phyloP scores from a whole-genome alignment of 331 rosid genomes.

The Malus hybrid region DNA sequence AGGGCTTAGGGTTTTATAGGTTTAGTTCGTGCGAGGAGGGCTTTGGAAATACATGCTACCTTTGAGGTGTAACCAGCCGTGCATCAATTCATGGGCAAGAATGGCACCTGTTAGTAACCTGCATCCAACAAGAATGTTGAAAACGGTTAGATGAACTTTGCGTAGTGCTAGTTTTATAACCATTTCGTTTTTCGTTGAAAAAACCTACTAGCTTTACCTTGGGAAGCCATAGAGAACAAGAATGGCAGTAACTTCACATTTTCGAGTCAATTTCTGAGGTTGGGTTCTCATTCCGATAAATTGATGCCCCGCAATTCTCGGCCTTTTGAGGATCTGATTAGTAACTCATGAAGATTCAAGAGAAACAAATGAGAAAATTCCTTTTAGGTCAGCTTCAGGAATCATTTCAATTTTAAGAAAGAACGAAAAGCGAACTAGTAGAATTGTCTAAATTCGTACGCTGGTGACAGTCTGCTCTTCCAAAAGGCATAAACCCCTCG shows the following conservation, averaged over 20 bases:
- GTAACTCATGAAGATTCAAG: background rate
- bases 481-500: slow-evolving; percentile 92
- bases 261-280: slow-evolving; percentile 63
- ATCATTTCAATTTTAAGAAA: slow-evolving; percentile 4
- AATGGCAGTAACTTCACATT: slow-evolving; percentile 92
- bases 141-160: background rate
- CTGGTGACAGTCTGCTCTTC: slow-evolving; percentile 93
- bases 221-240: slow-evolving; percentile 98
- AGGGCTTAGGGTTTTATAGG: too few relatives aligned
- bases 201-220: slow-evolving; percentile 35
- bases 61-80: slow-evolving; percentile 90
- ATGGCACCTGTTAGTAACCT: slow-evolving; percentile 95
- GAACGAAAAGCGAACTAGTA: background rate
- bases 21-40: too few relatives aligned
- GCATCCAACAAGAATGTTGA: slow-evolving; percentile 14
- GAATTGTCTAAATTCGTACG: slow-evolving; percentile 39
- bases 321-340: slow-evolving; percentile 64
- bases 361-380: background rate
- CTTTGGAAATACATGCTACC: slow-evolving; percentile 22
- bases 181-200: background rate
- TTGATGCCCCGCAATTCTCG: slow-evolving; percentile 56
- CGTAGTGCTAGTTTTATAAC: background rate
- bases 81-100: slow-evolving; percentile 98
- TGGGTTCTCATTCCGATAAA: slow-evolving; percentile 71
- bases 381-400: background rate